phyloP scores from a whole-genome alignment of 1,284 basidiomycete genomes.

The Ustilago cynodontis region DNA sequence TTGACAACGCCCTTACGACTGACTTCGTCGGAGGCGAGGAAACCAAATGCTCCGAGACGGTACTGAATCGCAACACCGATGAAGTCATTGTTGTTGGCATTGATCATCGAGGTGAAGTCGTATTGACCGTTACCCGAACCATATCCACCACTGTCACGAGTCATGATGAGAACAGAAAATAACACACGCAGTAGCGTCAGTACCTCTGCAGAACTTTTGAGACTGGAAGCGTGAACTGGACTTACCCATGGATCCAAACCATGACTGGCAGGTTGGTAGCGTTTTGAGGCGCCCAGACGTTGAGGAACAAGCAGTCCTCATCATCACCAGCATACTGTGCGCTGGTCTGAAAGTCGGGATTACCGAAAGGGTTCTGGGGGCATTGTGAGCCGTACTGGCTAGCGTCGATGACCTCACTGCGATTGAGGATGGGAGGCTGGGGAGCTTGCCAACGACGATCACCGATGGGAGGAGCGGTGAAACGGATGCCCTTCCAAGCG shows the following conservation, averaged over 20 bases:
- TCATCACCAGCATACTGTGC: slow-evolving; percentile 9
- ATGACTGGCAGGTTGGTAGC: slow-evolving; percentile 41
- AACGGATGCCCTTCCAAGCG: slow-evolving; percentile 50
- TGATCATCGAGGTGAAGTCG: slow-evolving; percentile 44
- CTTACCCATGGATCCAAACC: slow-evolving; percentile 41
- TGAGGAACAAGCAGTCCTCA: slow-evolving; percentile 54
- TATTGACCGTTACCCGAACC: slow-evolving; percentile 39
- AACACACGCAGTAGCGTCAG: not conserved
- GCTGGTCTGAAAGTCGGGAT: slow-evolving; percentile 13
- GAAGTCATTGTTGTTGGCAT: slow-evolving; percentile 42
- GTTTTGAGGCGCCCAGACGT: slow-evolving; percentile 45
- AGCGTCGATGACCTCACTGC: slow-evolving; percentile 26
- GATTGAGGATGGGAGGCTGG: slow-evolving; percentile 23
- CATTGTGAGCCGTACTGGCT: slow-evolving; percentile 32
- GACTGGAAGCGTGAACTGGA: not conserved
- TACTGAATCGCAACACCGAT: slow-evolving; percentile 74
- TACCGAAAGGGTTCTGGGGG: slow-evolving; percentile 30
- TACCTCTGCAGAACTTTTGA: not conserved
- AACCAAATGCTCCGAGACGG: slow-evolving; percentile 69
- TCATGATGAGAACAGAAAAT: not conserved
- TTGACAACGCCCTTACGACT: slow-evolving; percentile 37
- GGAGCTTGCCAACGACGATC: slow-evolving; percentile 42
- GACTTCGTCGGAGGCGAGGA: slow-evolving; percentile 40
- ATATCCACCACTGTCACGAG: slow-evolving; percentile 27
- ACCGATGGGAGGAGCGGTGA: slow-evolving; percentile 31